Percentiles rank a stretch among this genome's conserved stretches.
phyloP scores from a whole-genome alignment of 176 grass and related monocot species.

The Chloris gayana region DNA sequence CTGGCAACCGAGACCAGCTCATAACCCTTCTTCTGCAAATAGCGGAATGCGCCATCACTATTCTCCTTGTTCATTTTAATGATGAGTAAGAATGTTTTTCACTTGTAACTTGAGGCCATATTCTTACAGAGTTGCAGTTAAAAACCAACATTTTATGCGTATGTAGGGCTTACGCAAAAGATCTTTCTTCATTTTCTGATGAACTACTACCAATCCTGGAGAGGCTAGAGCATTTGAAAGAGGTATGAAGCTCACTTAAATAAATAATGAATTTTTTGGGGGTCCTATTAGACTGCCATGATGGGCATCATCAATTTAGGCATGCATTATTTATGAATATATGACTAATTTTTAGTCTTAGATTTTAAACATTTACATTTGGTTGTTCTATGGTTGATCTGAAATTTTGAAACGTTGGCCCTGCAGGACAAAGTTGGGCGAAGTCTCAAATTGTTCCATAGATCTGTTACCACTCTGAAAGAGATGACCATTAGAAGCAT shows the following conservation, averaged over 20 bases:
- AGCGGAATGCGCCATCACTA: constrained; percentile 67
- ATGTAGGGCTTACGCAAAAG: constrained; percentile 52
- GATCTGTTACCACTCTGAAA: constrained; percentile 76
- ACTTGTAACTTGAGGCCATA: constrained; percentile 18
- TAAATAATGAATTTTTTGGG: neutral
- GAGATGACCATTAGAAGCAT: constrained; percentile 81
- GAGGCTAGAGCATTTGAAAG: constrained; percentile 83
- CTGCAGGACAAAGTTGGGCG: constrained; percentile 87
- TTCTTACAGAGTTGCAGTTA: constrained; percentile 23
- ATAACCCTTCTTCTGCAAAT: constrained; percentile 82
- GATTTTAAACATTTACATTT: neutral
- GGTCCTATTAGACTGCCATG: neutral
- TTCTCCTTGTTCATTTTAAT: constrained; percentile 80
- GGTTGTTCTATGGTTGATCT: neutral
- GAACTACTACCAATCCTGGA: constrained; percentile 76
- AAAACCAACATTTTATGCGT: constrained; percentile 29
- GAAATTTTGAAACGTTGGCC: neutral
- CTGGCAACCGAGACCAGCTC: constrained; percentile 78
- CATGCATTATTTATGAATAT: neutral
- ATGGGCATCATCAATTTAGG: neutral
- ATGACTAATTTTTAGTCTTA: neutral
- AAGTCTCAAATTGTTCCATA: constrained; percentile 80
- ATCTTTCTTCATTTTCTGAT: constrained; percentile 64
- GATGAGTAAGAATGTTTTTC: constrained; percentile 71
- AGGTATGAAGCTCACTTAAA: constrained; percentile 54